Base-by-base conservation (phyloP, 1,139 yeast genomes). In the Lodderomyces oxycetoniae region DNA sequence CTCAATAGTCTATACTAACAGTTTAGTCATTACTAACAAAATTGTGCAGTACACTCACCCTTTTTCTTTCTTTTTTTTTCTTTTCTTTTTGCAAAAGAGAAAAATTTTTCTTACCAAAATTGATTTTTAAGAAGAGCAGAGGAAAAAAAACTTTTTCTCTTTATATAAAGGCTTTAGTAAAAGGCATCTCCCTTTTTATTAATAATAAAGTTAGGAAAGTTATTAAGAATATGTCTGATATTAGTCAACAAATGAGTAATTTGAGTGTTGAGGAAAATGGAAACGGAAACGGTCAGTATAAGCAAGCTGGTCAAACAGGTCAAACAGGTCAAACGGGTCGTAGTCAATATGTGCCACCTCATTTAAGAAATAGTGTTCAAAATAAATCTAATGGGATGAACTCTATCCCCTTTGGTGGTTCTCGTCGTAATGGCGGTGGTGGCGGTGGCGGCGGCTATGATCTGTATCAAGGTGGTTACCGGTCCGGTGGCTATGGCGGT, bases 291-390 rank as follows among this genome's bases (percentile, higher is more conserved):
- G 28, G 25, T 20, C 27, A 30, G 10, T 19, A 28, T 14, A 26
- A 28, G 22, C 34, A n/a, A n/a, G n/a, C n/a, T n/a, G 22, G 22
- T 7, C 10, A 19, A 7, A 7, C 22, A 19, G 22, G 22, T 19
- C 33, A 35, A 23, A 34, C 15, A 24, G 31, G 32, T 32, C 44
- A 44, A 32, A 39, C 36, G 17, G 48, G 50, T 16, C 46, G 46
- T 34, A 44, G 48, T 12, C 63, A 60, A 37, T 81, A 81, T 59
- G 83, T 80, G 25, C 89, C 89, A 41, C 89, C 89, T 44, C 87
- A 79, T 59, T 67, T 76, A 48, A 71, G 81, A 43, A 56, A 59
- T 45, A 38, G 40, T 28, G 40, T 19, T 28, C 30, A 28, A 15
- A 5, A 9, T 19, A 17, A 24, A 25, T 17, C 33, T 11, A 25